Percentiles rank a stretch among this genome's conserved stretches.
Evolutionary conservation across 2,329 filamentous ascomycete genomes (phyloP).

Genomic region (Trichoderma breve): DNA sequence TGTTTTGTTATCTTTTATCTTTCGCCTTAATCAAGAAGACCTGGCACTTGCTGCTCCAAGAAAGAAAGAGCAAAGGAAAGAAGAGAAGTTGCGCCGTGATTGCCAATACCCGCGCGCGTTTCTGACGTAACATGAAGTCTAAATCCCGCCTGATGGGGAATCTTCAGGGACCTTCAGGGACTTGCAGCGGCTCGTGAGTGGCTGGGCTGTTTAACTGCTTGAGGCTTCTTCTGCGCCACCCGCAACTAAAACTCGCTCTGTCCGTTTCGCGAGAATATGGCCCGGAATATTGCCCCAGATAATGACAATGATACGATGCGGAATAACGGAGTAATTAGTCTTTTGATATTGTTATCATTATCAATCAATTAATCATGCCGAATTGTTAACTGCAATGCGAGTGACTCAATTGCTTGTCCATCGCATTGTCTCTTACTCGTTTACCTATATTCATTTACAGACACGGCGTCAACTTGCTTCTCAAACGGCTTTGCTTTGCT

Average conservation of each 20-base stretch:
- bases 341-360: background rate
- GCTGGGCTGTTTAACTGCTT: background rate
- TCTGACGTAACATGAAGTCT: conserved; percentile 1
- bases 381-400: background rate
- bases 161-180: background rate
- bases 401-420: background rate
- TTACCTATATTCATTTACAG: background rate
- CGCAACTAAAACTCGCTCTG: background rate
- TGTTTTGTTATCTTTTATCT: background rate
- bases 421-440: background rate
- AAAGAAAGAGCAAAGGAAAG: background rate
- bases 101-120: conserved; percentile 14
- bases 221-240: background rate
- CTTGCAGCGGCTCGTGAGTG: background rate
- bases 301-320: background rate
- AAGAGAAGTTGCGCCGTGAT: background rate
- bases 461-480: background rate
- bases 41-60: background rate
- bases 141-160: background rate
- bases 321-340: background rate
- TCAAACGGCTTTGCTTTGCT: background rate
- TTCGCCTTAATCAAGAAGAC: background rate
- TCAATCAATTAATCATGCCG: background rate
- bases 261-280: background rate
- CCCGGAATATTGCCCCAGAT: background rate